phyloP scores from a whole-genome alignment of 164 flowering plant species.

The Berberis thunbergii region DNA sequence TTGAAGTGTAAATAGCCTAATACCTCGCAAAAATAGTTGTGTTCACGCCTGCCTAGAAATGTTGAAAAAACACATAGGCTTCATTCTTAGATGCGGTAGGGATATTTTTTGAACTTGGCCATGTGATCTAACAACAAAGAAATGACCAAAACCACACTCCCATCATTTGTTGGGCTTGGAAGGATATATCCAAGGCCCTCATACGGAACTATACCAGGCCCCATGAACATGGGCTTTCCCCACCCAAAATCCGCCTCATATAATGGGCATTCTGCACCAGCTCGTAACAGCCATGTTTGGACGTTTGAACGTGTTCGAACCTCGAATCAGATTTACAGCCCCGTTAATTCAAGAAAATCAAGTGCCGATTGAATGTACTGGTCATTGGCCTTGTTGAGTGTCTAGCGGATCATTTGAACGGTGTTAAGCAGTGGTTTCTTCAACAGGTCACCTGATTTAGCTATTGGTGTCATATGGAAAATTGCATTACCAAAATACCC shows the following conservation, averaged over 20 bases:
- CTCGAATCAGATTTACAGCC: neutral
- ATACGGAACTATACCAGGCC: slow-evolving; percentile 8
- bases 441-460: neutral
- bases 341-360: neutral
- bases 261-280: neutral
- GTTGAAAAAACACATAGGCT: too few species aligned
- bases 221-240: slow-evolving; percentile 25
- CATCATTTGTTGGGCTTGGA: slow-evolving; percentile 16
- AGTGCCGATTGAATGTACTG: neutral
- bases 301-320: neutral
- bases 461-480: slow-evolving; percentile 4
- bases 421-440: neutral
- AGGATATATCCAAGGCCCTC: slow-evolving; percentile 18
- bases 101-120: slow-evolving; percentile 9
- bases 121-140: slow-evolving; percentile 13
- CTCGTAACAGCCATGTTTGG: neutral
- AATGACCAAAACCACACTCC: slow-evolving; percentile 11
- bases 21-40: too few species aligned
- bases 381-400: neutral
- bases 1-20: too few species aligned
- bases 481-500: neutral
- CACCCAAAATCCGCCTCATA: slow-evolving; percentile 27
- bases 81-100: slow-evolving; percentile 13
- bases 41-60: too few species aligned
- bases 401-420: neutral